Evolutionary conservation across 2,329 filamentous ascomycete species (phyloP).

Genomic region (Cytospora paraplurivora): DNA sequence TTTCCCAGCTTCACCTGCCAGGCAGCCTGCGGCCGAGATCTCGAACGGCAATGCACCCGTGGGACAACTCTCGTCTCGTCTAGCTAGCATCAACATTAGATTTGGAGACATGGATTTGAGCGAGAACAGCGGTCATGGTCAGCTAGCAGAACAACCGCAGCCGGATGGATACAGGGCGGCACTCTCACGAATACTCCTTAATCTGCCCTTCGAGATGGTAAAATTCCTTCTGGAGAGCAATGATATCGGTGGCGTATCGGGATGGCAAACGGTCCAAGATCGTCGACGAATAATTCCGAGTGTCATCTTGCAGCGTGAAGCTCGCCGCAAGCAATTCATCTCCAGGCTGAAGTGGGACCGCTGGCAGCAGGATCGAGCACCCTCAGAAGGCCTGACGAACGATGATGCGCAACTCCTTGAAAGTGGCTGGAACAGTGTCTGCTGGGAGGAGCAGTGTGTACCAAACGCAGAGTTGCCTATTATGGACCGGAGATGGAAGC

Average conservation of each 20-base stretch:
- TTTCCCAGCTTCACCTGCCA: slow-evolving; percentile 29
- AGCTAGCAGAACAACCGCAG: slow-evolving; percentile 36
- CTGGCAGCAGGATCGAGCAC: slow-evolving; percentile 12
- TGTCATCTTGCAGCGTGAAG: slow-evolving; percentile 60
- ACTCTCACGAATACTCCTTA: slow-evolving; percentile 69
- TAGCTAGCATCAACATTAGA: slow-evolving; percentile 34
- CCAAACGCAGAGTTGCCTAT: slow-evolving; percentile 44
- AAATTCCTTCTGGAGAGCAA: slow-evolving; percentile 66
- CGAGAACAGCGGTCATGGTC: slow-evolving; percentile 42
- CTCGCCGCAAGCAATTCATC: slow-evolving; percentile 46
- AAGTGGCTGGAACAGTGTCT: slow-evolving; percentile 50
- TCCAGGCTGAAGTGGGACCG: slow-evolving; percentile 20
- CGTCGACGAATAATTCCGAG: slow-evolving; percentile 52
- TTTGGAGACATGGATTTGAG: slow-evolving; percentile 36
- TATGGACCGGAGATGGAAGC: slow-evolving; percentile 49
- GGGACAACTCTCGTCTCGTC: slow-evolving; percentile 22
- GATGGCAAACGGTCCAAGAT: slow-evolving; percentile 51
- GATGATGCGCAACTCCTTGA: slow-evolving; percentile 42
- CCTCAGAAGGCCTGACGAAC: slow-evolving; percentile 38
- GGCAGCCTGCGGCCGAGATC: slow-evolving; percentile 3
- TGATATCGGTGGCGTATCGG: slow-evolving; percentile 53
- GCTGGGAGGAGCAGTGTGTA: slow-evolving; percentile 51
- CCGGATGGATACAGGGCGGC: slow-evolving; percentile 44
- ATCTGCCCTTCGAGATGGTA: slow-evolving; percentile 68
- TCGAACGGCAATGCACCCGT: not conserved